phyloP scores from a whole-genome alignment of 805 yeast genomes.

The Saturnispora quitensis region DNA sequence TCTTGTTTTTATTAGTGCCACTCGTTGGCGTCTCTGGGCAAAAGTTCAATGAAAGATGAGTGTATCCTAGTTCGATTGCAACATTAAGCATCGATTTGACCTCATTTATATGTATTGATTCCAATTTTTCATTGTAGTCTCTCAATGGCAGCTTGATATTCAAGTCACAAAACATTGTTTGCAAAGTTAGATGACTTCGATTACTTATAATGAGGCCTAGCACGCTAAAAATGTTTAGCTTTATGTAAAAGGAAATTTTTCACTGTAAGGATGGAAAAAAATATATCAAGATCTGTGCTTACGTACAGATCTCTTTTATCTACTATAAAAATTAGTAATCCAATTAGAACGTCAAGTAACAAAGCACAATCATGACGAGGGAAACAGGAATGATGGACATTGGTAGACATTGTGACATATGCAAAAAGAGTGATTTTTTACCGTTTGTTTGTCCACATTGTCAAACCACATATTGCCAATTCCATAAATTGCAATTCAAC shows the following conservation, averaged over 20 bases:
- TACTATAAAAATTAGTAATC: neutral
- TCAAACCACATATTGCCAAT: constrained; percentile 36
- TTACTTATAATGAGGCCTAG: neutral
- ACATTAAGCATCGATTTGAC: constrained; percentile 45
- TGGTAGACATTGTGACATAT: constrained; percentile 47
- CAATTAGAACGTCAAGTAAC: constrained; percentile 6
- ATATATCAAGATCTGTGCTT: neutral
- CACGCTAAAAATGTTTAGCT: neutral
- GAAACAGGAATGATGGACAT: constrained; percentile 39
- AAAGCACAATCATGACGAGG: constrained; percentile 6
- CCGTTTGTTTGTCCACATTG: constrained; percentile 44
- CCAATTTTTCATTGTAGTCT: constrained; percentile 35
- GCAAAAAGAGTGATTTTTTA: constrained; percentile 47
- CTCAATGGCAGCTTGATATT: constrained; percentile 67
- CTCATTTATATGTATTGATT: constrained; percentile 32
- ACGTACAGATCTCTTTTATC: neutral
- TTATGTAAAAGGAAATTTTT: neutral
- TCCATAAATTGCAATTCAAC: constrained; percentile 34
- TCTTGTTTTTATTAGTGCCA: constrained; percentile 40
- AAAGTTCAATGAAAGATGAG: constrained; percentile 69
- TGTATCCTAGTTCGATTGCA: constrained; percentile 55
- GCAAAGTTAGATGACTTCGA: neutral
- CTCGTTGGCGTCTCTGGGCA: constrained; percentile 11
- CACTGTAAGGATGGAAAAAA: neutral
- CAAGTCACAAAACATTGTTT: constrained; percentile 49